These are phyloP conservation scores for Colletotrichum orbiculare DNA, from an alignment of 2,329 filamentous ascomycete genomes.

Conservation along the genomic window DNA sequence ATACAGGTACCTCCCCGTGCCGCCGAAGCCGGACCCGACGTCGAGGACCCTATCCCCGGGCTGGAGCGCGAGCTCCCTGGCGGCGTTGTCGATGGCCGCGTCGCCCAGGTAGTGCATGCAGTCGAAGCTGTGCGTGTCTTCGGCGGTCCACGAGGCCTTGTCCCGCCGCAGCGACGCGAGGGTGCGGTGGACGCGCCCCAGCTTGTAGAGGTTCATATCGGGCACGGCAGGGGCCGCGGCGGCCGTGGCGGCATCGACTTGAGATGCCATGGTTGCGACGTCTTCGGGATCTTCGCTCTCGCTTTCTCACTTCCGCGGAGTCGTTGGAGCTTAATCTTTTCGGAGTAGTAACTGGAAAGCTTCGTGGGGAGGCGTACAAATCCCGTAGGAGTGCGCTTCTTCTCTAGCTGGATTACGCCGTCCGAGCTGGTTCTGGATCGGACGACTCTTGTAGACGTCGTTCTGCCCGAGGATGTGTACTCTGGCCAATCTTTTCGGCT, in stretches of 20 bases:
- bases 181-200: constrained; percentile 25
- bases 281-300: constrained; percentile 10
- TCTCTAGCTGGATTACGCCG: background rate
- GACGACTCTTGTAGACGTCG: no score
- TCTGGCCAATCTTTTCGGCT: constrained; percentile 10
- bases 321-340: background rate
- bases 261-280: constrained; percentile 2
- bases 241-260: background rate
- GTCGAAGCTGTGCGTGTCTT: constrained; percentile 39
- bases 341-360: background rate
- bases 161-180: constrained; percentile 14
- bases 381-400: constrained; percentile 2
- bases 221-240: constrained; percentile 23
- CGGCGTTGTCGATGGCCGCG: constrained; percentile 37
- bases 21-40: constrained; percentile 40
- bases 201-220: constrained; percentile 34
- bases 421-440: no score
- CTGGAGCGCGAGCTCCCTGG: constrained; percentile 25
- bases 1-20: constrained; percentile 39
- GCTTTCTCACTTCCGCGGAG: background rate
- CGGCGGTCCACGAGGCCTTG: constrained; percentile 36
- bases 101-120: constrained; percentile 42
- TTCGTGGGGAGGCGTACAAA: background rate
- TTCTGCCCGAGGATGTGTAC: no score
- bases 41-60: constrained; percentile 36